Evolutionary conservation across 129 eudicot genomes (phyloP).

Genomic region (Lonicera japonica): DNA sequence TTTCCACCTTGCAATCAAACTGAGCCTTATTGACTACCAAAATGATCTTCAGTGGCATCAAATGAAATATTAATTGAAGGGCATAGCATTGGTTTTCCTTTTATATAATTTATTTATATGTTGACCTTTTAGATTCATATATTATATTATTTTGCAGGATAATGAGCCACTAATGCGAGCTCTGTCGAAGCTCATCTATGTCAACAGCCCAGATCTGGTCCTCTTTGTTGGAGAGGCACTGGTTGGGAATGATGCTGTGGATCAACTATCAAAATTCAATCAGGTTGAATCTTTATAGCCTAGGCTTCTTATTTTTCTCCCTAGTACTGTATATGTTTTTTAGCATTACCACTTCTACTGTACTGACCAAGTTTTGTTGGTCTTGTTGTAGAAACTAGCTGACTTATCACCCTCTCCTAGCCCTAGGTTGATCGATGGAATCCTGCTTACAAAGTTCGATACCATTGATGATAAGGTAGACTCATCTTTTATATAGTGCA

Average conservation of each 20-base stretch:
- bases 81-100: background rate
- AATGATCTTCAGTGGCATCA: background rate
- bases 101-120: background rate
- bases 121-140: background rate
- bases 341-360: background rate
- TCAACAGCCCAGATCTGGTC: conserved; percentile 87
- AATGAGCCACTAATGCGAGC: conserved; percentile 98
- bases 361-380: background rate
- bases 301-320: background rate
- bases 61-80: background rate
- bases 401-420: conserved; percentile 76
- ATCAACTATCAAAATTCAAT: conserved; percentile 89
- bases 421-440: conserved; percentile 96
- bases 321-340: no score
- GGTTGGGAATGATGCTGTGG: conserved; percentile 98
- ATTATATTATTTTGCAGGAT: conserved; percentile 47
- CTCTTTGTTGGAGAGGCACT: conserved; percentile 97
- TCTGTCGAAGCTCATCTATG: conserved; percentile 82
- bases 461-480: conserved; percentile 89
- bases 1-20: no score
- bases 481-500: background rate
- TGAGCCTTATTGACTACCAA: no score
- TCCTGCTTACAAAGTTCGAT: conserved; percentile 95
- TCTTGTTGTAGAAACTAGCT: conserved; percentile 65
- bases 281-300: conserved; percentile 40